These are phyloP conservation scores for Cladophialophora carrionii DNA, from an alignment of 2,329 filamentous ascomycete genomes.

Conservation along the genomic window DNA sequence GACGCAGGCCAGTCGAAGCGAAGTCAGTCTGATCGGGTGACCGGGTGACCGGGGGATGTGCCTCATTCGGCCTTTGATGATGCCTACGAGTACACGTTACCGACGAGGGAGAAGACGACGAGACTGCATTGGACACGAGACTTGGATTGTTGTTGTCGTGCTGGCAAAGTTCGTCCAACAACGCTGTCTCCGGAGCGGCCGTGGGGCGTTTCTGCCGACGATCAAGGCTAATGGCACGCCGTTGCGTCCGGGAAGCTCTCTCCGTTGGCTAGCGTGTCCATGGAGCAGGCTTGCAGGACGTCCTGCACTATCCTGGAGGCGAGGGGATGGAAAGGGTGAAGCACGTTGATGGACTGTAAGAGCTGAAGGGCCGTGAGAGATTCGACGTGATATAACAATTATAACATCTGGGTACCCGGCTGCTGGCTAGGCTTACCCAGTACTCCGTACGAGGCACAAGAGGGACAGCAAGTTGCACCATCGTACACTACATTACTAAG, in stretches of 20 bases:
- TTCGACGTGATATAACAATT: background rate
- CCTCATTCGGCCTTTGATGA: constrained; percentile 7
- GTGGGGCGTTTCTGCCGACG: background rate
- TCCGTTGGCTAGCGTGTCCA: background rate
- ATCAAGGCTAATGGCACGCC: background rate
- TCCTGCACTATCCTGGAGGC: background rate
- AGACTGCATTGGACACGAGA: background rate
- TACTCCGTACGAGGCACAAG: background rate
- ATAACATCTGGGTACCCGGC: background rate
- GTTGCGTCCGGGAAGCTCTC: background rate
- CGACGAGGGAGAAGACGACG: background rate
- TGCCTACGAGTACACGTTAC: background rate
- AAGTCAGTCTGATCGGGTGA: constrained; percentile 10
- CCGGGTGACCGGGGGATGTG: constrained; percentile 9
- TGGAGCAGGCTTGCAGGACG: background rate
- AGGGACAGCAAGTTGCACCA: background rate
- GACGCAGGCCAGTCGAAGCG: constrained; percentile 1
- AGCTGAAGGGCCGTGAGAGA: background rate
- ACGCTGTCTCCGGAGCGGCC: background rate
- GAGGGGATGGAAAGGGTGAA: background rate
- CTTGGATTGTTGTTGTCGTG: background rate
- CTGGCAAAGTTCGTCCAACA: background rate
- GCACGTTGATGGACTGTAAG: background rate
- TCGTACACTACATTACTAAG: background rate
- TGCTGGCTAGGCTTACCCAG: background rate